Evolutionary conservation across 202 grass and related monocot genomes (phyloP).

Genomic region (Schoenoplectus tabernaemontani): DNA sequence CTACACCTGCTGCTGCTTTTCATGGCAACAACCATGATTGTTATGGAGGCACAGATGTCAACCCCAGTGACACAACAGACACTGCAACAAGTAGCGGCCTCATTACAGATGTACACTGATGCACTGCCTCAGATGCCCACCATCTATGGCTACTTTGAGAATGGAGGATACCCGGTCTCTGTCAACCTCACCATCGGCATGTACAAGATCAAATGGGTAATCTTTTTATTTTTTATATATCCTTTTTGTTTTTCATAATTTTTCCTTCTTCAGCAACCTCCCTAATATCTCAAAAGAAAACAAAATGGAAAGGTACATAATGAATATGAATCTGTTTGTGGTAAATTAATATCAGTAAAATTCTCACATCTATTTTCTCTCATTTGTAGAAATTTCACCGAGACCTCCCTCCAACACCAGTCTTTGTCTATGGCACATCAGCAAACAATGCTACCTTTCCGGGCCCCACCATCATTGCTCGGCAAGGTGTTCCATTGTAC

Average conservation of each 20-base stretch:
- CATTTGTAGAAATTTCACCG: constrained; percentile 63
- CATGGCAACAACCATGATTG: neutral
- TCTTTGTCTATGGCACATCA: constrained; percentile 56
- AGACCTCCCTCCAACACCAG: constrained; percentile 43
- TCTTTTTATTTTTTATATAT: too few relatives aligned
- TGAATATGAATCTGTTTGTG: neutral
- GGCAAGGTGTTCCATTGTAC: constrained; percentile 37
- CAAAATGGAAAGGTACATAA: too few relatives aligned
- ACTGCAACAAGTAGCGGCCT: constrained; percentile 34
- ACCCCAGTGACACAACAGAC: constrained; percentile 11
- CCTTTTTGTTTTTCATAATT: too few relatives aligned
- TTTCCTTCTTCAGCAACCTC: too few relatives aligned
- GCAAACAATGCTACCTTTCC: constrained; percentile 53
- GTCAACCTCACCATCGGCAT: constrained; percentile 50
- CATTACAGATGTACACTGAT: constrained; percentile 41
- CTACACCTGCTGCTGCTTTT: neutral
- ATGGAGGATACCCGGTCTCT: constrained; percentile 14
- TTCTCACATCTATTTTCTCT: too few relatives aligned
- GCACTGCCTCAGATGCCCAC: constrained; percentile 41
- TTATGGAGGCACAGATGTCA: constrained; percentile 10
- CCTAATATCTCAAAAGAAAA: too few relatives aligned
- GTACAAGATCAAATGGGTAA: constrained; percentile 42
- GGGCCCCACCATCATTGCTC: constrained; percentile 49
- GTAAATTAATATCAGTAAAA: too few relatives aligned
- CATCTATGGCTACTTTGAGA: constrained; percentile 27